A percentile compares a stretch with the other conserved stretches of the same genome.
Conservation (phyloP, 148 eudicot species). For the Dysphania ambrosioides region DNA sequence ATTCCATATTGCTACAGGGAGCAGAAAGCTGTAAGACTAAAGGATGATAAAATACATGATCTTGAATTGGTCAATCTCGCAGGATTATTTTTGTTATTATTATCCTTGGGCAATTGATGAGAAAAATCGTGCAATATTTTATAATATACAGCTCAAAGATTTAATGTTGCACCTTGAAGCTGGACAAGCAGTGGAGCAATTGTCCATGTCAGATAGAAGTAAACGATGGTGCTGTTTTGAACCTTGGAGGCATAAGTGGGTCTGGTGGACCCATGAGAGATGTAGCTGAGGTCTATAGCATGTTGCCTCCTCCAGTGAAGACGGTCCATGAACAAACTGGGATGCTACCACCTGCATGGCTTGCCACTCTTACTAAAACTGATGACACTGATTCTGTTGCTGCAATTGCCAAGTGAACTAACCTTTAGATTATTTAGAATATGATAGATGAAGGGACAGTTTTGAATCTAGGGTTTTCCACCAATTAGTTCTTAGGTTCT, state of each 20-base stretch:
- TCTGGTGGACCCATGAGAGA: constrained; percentile 29
- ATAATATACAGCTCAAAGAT: constrained; percentile 38
- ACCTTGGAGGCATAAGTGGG: background rate
- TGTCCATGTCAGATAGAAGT: constrained; percentile 31
- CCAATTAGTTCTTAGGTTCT: background rate
- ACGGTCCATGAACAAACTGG: constrained; percentile 40
- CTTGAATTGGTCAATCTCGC: constrained; percentile 35
- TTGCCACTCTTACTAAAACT: constrained; percentile 27
- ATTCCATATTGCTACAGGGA: constrained; percentile 43
- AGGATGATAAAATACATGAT: constrained; percentile 58
- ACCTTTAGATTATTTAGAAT: background rate
- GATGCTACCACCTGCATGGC: constrained; percentile 40
- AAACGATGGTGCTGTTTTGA: constrained; percentile 27
- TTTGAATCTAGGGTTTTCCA: background rate
- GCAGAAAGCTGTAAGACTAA: constrained; percentile 45
- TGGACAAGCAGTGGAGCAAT: constrained; percentile 30
- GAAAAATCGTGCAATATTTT: background rate
- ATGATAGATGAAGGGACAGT: background rate
- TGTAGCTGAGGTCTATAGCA: constrained; percentile 28
- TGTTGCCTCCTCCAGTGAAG: constrained; percentile 32
- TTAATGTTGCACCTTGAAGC: constrained; percentile 58
- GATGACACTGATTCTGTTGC: constrained; percentile 1
- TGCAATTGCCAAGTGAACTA: constrained; percentile 8
- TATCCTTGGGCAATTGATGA: background rate
- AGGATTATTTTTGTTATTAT: background rate